phyloP scores from a whole-genome alignment of 805 yeast genomes.

The Teunomyces gatunensis region DNA sequence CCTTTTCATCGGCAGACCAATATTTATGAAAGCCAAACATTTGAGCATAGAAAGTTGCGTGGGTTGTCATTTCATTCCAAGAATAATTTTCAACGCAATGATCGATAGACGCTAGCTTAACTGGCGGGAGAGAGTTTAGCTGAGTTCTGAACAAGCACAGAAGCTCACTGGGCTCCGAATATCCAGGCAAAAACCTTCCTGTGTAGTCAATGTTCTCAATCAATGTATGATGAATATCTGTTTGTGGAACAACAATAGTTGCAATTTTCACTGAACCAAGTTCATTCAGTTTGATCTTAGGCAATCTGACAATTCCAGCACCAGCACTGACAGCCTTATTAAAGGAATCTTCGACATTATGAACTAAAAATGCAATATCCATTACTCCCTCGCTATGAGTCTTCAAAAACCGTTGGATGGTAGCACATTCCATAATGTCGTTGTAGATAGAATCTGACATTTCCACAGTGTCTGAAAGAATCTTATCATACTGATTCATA shows the following conservation, averaged over 20 bases:
- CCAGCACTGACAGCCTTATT: slow-evolving; percentile 51
- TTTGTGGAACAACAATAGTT: slow-evolving; percentile 38
- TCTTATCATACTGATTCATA: slow-evolving; percentile 7
- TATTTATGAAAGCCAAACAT: slow-evolving; percentile 73
- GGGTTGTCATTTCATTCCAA: slow-evolving; percentile 61
- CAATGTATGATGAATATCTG: slow-evolving; percentile 70
- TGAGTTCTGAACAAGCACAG: slow-evolving; percentile 3
- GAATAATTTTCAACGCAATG: slow-evolving; percentile 80
- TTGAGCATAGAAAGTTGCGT: slow-evolving; percentile 58
- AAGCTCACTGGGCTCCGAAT: slow-evolving; percentile 11
- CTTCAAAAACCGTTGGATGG: slow-evolving; percentile 24
- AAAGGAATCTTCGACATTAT: slow-evolving; percentile 45
- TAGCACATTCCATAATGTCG: slow-evolving; percentile 15
- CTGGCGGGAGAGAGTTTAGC: slow-evolving; percentile 23
- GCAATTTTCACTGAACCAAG: slow-evolving; percentile 56
- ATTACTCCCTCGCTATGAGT: slow-evolving; percentile 79
- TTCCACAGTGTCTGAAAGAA: slow-evolving; percentile 14
- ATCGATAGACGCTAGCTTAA: slow-evolving; percentile 51
- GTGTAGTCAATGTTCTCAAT: slow-evolving; percentile 45
- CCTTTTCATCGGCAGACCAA: slow-evolving; percentile 83
- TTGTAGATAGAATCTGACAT: slow-evolving; percentile 15
- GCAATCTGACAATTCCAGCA: slow-evolving; percentile 37
- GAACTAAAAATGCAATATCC: slow-evolving; percentile 69
- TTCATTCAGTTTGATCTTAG: slow-evolving; percentile 36
- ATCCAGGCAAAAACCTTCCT: slow-evolving; percentile 55